Evolutionary conservation across 192 early-diverging fungal genomes (phyloP).

Genomic region (Backusella liffmaniae): DNA sequence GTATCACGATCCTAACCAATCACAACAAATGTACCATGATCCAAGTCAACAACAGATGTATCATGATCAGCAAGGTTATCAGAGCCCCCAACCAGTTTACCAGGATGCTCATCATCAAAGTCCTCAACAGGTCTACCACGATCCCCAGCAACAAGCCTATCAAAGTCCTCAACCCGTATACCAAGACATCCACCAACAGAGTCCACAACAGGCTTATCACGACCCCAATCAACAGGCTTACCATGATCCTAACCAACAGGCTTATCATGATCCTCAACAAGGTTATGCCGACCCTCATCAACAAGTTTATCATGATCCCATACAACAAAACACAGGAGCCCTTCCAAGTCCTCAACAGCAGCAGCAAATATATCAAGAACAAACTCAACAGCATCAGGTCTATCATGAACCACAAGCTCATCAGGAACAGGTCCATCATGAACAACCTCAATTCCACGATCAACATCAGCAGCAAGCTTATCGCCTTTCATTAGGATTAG

Average conservation of each 20-base stretch:
- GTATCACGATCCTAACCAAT: not conserved
- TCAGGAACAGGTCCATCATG: not conserved
- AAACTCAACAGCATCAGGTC: not conserved
- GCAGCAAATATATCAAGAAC: not conserved
- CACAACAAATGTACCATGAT: not conserved
- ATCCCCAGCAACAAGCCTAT: not conserved
- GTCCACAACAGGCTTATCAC: not conserved
- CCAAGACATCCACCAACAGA: not conserved
- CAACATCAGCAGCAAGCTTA: not conserved
- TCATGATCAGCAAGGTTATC: not conserved
- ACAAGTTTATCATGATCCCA: not conserved
- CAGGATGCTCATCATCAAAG: not conserved
- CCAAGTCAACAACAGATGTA: not conserved
- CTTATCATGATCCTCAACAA: not conserved
- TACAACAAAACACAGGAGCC: not conserved
- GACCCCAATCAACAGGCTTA: not conserved
- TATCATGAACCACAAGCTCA: not conserved
- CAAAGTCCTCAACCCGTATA: not conserved
- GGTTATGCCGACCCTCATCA: not conserved
- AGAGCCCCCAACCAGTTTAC: not conserved
- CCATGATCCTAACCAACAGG: not conserved
- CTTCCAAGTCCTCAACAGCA: not conserved
- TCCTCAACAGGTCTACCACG: not conserved
- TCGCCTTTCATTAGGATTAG: slow-evolving; percentile 1
- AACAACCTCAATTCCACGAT: not conserved